Evolutionary conservation across 2,329 filamentous ascomycete species (phyloP).

Genomic region (Blastomyces gilchristii): DNA sequence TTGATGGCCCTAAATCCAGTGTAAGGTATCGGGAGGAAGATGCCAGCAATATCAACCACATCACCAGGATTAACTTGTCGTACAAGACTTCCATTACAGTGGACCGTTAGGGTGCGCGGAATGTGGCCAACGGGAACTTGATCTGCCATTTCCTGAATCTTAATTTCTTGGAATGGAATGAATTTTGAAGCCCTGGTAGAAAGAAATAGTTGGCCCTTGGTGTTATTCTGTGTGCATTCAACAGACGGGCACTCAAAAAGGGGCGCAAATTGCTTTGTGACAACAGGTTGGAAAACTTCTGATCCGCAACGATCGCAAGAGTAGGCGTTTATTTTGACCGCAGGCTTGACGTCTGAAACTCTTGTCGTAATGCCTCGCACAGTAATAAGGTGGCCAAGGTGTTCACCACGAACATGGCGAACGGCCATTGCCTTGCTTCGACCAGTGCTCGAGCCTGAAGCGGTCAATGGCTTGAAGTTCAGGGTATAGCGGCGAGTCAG

Average conservation of each 20-base stretch:
- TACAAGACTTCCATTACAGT: slow-evolving; percentile 79
- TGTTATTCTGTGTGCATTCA: slow-evolving; percentile 83
- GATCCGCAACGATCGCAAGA: slow-evolving; percentile 93
- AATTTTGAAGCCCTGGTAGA: slow-evolving; percentile 97
- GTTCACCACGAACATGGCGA: slow-evolving; percentile 81
- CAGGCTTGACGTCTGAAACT: slow-evolving; percentile 94
- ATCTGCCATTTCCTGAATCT: slow-evolving; percentile 98
- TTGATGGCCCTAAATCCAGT: slow-evolving; percentile 98
- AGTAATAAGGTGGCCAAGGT: slow-evolving; percentile 87
- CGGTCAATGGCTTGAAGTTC: slow-evolving; percentile 86
- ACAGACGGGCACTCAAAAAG: slow-evolving; percentile 75
- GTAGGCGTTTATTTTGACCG: slow-evolving; percentile 96
- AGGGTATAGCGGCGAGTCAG: slow-evolving; percentile 89
- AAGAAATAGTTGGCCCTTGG: slow-evolving; percentile 85
- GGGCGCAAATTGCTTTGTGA: slow-evolving; percentile 80
- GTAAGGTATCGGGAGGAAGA: slow-evolving; percentile 94
- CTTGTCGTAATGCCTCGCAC: slow-evolving; percentile 87
- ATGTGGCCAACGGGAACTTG: slow-evolving; percentile 98
- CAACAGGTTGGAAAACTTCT: slow-evolving; percentile 95
- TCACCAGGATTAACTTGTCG: slow-evolving; percentile 87
- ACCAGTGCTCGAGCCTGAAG: slow-evolving; percentile 54
- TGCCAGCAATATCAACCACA: slow-evolving; percentile 83
- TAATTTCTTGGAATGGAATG: slow-evolving; percentile 93
- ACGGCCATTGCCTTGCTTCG: slow-evolving; percentile 67
- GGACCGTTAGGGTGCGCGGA: slow-evolving; percentile 76